A percentile compares a stretch with the other conserved stretches of the same genome.
Conservation (phyloP, 1,284 basidiomycete genomes). For the Microbotryum lychnidis-dioicae region DNA sequence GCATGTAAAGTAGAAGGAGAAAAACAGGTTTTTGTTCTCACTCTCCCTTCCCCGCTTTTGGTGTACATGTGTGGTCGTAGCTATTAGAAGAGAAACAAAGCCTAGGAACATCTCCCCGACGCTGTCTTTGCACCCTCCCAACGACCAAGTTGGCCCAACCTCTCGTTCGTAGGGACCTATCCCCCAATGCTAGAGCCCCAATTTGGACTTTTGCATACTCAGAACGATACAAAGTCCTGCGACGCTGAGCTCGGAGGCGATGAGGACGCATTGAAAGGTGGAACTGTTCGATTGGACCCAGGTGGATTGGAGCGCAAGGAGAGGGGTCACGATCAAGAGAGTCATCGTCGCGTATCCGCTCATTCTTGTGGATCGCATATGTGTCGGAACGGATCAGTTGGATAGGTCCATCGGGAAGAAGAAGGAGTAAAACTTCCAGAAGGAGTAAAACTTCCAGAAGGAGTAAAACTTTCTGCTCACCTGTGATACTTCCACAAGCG, state of each 20-base stretch:
- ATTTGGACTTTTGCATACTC: conserved; percentile 3
- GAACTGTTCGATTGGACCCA: conserved; percentile 28
- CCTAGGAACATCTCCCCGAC: too few relatives aligned
- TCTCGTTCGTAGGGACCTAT: too few relatives aligned
- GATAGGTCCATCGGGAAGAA: too few relatives aligned
- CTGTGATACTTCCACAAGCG: conserved; percentile 33
- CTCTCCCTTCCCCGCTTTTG: too few relatives aligned
- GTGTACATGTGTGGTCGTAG: too few relatives aligned
- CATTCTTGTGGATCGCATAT: neutral
- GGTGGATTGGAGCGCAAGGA: conserved; percentile 27
- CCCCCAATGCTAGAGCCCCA: too few relatives aligned
- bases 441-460: too few relatives aligned
- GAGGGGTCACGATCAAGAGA: conserved; percentile 25
- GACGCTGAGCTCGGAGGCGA: conserved; percentile 19
- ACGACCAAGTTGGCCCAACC: too few relatives aligned
- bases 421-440: neutral
- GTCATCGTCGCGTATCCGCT: conserved; percentile 30
- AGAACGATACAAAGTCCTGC: conserved; percentile 7
- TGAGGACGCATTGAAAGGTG: conserved; percentile 8
- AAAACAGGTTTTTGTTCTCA: too few relatives aligned
- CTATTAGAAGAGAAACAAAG: too few relatives aligned
- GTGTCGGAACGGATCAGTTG: neutral
- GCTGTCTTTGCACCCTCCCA: too few relatives aligned
- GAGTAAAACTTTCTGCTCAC: neutral
- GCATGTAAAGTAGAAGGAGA: too few relatives aligned